A percentile compares a stretch with the other conserved stretches of the same genome.
Evolutionary conservation across 495 filamentous ascomycete species (phyloP).

Genomic region (Rusavskia elegans): DNA sequence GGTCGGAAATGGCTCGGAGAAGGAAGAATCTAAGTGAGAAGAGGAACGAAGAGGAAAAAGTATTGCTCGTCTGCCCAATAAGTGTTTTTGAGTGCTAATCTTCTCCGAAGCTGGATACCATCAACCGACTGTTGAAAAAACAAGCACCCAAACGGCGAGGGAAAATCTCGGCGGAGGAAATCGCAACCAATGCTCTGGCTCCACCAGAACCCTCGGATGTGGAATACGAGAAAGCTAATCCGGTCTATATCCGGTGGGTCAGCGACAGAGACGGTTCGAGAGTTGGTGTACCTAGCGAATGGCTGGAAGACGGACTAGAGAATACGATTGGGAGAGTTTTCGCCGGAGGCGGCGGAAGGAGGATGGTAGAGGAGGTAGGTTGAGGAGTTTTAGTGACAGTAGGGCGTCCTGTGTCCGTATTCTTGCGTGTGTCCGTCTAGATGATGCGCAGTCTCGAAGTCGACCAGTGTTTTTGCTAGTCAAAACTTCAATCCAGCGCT

Average conservation of each 20-base stretch:
- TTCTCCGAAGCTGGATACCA: constrained; percentile 71
- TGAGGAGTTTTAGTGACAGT: background rate
- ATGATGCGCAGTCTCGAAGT: background rate
- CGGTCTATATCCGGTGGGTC: constrained; percentile 64
- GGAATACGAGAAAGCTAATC: constrained; percentile 40
- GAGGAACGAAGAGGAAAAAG: constrained; percentile 97
- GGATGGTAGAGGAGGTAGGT: constrained; percentile 30
- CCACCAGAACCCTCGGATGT: constrained; percentile 31
- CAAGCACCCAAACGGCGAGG: constrained; percentile 76
- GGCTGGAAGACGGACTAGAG: constrained; percentile 35
- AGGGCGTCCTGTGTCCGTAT: background rate
- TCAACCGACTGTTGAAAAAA: constrained; percentile 91
- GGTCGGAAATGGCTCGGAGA: constrained; percentile 89
- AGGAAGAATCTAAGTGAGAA: constrained; percentile 96
- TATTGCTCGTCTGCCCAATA: constrained; percentile 16
- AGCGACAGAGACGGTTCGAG: constrained; percentile 51
- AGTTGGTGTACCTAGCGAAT: constrained; percentile 67
- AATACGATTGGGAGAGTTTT: constrained; percentile 50
- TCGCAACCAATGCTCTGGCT: constrained; percentile 25
- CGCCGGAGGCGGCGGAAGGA: constrained; percentile 19
- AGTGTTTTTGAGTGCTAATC: background rate
- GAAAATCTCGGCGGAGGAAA: constrained; percentile 30
- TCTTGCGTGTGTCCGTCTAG: background rate
- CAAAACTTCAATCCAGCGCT: too few relatives aligned
- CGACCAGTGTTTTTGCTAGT: too few relatives aligned